phyloP scores from a whole-genome alignment of 225 moss, liverwort and hornwort species.

The Polytrichum commune region DNA sequence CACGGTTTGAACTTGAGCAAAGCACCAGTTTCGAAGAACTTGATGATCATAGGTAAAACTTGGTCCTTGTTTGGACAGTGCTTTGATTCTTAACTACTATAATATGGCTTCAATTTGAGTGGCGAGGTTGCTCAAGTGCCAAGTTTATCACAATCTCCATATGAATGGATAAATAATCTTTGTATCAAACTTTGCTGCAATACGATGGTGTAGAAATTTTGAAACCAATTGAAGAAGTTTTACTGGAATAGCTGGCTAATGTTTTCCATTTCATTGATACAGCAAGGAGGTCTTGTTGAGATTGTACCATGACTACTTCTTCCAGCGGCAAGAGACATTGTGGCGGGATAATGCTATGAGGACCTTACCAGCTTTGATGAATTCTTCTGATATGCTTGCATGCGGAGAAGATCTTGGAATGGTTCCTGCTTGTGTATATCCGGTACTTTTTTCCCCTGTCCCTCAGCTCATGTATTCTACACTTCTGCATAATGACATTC shows the following conservation, averaged over 20 bases:
- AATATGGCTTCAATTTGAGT: too few species aligned
- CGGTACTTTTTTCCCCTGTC: slow-evolving; percentile 28
- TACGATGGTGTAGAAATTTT: too few species aligned
- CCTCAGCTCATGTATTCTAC: too few species aligned
- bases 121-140: too few species aligned
- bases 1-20: slow-evolving; percentile 65
- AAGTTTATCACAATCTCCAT: too few species aligned
- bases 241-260: too few species aligned
- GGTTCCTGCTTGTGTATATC: slow-evolving; percentile 81
- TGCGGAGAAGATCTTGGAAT: slow-evolving; percentile 97
- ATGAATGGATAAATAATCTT: too few species aligned
- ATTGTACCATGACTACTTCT: slow-evolving; percentile 76
- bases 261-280: slow-evolving; percentile 7
- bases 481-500: neutral
- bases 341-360: slow-evolving; percentile 87
- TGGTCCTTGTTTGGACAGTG: neutral
- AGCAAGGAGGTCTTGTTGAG: slow-evolving; percentile 60
- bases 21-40: slow-evolving; percentile 68
- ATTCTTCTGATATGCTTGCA: slow-evolving; percentile 85
- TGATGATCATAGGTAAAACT: slow-evolving; percentile 58
- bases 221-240: too few species aligned
- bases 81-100: too few species aligned
- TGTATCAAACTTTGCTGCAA: too few species aligned
- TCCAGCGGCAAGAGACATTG: slow-evolving; percentile 71
- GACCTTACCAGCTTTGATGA: slow-evolving; percentile 83